Base-by-base conservation (phyloP, 2,329 filamentous ascomycete genomes). In the Verticillium tricorpus region DNA sequence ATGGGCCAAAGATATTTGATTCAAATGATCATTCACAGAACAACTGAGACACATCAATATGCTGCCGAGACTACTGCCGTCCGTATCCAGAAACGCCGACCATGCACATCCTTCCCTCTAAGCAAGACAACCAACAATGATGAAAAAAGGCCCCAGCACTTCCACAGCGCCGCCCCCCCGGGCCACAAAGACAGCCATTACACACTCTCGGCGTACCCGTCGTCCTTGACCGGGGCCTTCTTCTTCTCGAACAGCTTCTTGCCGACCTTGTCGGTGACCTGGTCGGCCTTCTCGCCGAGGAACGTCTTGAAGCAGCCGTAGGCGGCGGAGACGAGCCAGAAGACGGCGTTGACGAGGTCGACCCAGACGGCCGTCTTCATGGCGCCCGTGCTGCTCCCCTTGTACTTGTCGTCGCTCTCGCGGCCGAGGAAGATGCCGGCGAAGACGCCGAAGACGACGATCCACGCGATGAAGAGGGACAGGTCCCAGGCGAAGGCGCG, bases 341-440 rank as follows among this genome's bases (percentile, higher is more conserved):
- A 73, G 25, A 89, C 61, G 72, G 89, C 80, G 66, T 89, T 90
- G 35, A 86, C 78, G 31, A 92, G 71, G 70, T 92, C 88, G 31
- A 92, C 75, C 87, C 89, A 92, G 3, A 91, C 89, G 2, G 89
- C 88, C 64, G 84, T 80, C 75, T 89, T 89, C 90, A 92, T 92
- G 7, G 71, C 59, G 4, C 70, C 64, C 0, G 77, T 78, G 64
- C 71, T 78, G 55, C 71, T 73, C 34, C 77, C 78, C 70, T 81
- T 75, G 72, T 80, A 81, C 50, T 73, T 68, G 37, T 78, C 76
- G 62, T 88, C 81, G 61, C 80, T 81, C 64, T 86, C 74, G 58
- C 84, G 81, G 37, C 80, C 73, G 62, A 92, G 85, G 74, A 89
- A 93, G 76, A 91, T 86, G 63, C 80, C 84, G 15, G 86, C 90